phyloP scores from a whole-genome alignment of 2,329 filamentous ascomycete species.

The Penicillium decumbens region DNA sequence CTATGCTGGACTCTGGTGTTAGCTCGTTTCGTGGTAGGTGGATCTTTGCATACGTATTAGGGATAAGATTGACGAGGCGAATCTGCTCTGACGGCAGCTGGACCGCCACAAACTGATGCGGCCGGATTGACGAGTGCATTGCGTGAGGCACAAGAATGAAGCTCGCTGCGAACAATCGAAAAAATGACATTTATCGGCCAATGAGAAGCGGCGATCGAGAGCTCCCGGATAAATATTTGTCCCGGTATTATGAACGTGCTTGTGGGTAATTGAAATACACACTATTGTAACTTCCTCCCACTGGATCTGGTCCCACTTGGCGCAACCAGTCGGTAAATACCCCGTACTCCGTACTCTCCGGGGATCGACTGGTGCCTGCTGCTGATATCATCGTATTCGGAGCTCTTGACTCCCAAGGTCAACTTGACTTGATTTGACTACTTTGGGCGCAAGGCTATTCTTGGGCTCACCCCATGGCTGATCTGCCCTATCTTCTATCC shows the following conservation, averaged over 20 bases:
- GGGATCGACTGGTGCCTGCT: background rate
- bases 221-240: background rate
- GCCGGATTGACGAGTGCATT: constrained; percentile 40
- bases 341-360: background rate
- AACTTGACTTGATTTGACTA: background rate
- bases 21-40: background rate
- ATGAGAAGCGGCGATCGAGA: background rate
- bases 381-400: background rate
- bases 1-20: constrained; percentile 54
- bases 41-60: constrained; percentile 56
- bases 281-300: too few relatives aligned
- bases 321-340: background rate
- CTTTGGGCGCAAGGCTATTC: background rate
- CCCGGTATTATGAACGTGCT: background rate
- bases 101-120: constrained; percentile 35
- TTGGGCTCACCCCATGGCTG: background rate
- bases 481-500: background rate
- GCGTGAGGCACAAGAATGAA: constrained; percentile 1
- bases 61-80: constrained; percentile 56
- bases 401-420: background rate
- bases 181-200: background rate
- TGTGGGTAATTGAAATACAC: background rate
- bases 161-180: background rate
- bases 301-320: background rate
- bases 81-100: constrained; percentile 52